phyloP scores from a whole-genome alignment of 2,329 filamentous ascomycete genomes.

The Penicillium hesseltinei region DNA sequence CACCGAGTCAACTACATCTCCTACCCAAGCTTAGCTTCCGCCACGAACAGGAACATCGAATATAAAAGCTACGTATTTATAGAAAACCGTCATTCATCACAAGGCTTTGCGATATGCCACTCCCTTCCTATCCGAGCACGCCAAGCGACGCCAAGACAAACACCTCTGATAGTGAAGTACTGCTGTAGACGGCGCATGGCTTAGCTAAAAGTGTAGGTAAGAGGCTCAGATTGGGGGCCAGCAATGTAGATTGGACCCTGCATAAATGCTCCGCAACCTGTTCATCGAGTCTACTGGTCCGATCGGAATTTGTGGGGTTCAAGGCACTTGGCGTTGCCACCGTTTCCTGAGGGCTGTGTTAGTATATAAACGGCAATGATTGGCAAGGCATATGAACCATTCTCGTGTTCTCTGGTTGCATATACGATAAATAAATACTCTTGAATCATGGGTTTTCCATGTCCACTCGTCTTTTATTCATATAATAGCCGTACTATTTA shows the following conservation, averaged over 20 bases:
- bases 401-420: not conserved
- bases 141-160: not conserved
- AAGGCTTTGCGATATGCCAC: not conserved
- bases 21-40: too few species aligned
- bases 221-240: not conserved
- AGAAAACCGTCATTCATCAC: not conserved
- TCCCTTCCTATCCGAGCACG: not conserved
- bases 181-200: not conserved
- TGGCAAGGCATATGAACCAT: not conserved
- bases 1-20: too few species aligned
- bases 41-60: too few species aligned
- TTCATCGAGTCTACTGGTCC: not conserved
- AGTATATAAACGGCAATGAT: not conserved
- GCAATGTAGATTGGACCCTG: not conserved
- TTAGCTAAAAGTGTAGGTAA: not conserved
- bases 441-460: not conserved
- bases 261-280: not conserved
- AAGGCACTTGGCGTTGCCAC: slow-evolving; percentile 4
- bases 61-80: not conserved
- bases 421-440: not conserved
- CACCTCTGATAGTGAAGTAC: too few species aligned
- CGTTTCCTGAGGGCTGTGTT: slow-evolving; percentile 2
- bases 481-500: not conserved
- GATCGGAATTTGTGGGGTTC: not conserved
- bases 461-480: not conserved